Conservation (phyloP, 1,284 basidiomycete genomes). For the Mycena citricolor region DNA sequence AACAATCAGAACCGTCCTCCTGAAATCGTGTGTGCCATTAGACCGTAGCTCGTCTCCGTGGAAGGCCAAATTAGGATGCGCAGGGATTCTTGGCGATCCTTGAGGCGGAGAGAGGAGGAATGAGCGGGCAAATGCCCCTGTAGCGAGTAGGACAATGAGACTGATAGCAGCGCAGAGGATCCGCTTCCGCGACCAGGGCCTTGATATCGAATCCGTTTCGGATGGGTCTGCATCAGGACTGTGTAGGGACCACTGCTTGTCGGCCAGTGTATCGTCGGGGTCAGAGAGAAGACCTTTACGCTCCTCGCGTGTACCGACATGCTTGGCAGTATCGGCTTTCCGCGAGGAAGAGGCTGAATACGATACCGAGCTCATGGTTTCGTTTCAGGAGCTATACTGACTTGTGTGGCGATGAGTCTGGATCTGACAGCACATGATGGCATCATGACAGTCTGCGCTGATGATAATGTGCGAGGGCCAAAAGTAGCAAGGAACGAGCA, state of each 20-base stretch:
- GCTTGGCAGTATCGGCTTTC: not conserved
- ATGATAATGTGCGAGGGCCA: too few species aligned
- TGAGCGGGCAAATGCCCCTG: constrained; percentile 41
- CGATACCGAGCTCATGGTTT: too few species aligned
- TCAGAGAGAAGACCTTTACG: constrained; percentile 21
- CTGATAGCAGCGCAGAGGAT: constrained; percentile 36
- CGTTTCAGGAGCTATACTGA: too few species aligned
- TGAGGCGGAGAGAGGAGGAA: constrained; percentile 32
- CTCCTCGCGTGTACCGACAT: constrained; percentile 13
- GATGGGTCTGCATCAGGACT: constrained; percentile 1
- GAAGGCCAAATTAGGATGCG: constrained; percentile 34
- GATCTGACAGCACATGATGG: too few species aligned
- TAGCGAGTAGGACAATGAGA: constrained; percentile 44
- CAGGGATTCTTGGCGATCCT: constrained; percentile 16
- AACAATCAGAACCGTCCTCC: constrained; percentile 78
- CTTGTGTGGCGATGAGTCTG: too few species aligned
- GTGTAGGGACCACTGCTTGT: too few species aligned
- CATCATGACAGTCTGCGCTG: too few species aligned
- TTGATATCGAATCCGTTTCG: constrained; percentile 4
- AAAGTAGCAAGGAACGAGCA: too few species aligned
- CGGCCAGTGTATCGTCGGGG: too few species aligned
- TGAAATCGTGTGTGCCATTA: constrained; percentile 79
- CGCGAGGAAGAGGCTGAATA: constrained; percentile 2
- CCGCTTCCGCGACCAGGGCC: constrained; percentile 35
- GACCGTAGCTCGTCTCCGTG: constrained; percentile 45